These are phyloP conservation scores for Candida verbasci DNA, from an alignment of 805 yeast species.

Conservation along the genomic window DNA sequence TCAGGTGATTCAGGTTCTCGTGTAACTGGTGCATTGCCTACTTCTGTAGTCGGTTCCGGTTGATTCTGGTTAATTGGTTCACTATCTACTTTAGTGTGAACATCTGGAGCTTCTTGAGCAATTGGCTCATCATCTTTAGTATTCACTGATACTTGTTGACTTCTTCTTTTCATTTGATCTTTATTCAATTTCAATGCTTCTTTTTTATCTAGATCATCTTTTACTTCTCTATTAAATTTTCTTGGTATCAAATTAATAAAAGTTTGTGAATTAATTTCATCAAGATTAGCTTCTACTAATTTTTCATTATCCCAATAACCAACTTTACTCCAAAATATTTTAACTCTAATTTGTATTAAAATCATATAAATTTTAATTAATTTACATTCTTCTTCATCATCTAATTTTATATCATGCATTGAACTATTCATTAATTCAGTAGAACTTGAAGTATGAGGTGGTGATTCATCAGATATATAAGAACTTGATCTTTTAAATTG, in stretches of 20 bases:
- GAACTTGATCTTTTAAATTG: slow-evolving; percentile 22
- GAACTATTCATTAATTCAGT: slow-evolving; percentile 9
- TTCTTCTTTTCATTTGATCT: background rate
- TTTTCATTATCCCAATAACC: slow-evolving; percentile 69
- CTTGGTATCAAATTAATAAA: slow-evolving; percentile 11
- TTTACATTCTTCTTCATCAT: slow-evolving; percentile 27
- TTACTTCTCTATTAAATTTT: background rate
- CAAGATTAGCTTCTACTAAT: slow-evolving; percentile 22
- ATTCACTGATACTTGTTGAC: background rate
- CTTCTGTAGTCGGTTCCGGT: background rate
- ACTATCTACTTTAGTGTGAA: background rate
- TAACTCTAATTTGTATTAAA: slow-evolving; percentile 53
- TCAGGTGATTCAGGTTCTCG: background rate
- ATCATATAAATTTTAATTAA: slow-evolving; percentile 50
- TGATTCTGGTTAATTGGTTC: background rate
- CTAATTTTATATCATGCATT: slow-evolving; percentile 9
- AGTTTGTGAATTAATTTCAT: slow-evolving; percentile 18
- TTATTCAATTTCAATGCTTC: background rate
- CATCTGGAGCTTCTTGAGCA: background rate
- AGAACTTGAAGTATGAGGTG: background rate
- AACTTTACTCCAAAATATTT: slow-evolving; percentile 77
- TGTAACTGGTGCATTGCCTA: too few relatives aligned
- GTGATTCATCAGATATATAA: background rate
- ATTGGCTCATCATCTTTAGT: background rate
- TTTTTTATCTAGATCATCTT: background rate